Evolutionary conservation across 352 stramenopile species (phyloP).

Genomic region (Albugo laibachii): DNA sequence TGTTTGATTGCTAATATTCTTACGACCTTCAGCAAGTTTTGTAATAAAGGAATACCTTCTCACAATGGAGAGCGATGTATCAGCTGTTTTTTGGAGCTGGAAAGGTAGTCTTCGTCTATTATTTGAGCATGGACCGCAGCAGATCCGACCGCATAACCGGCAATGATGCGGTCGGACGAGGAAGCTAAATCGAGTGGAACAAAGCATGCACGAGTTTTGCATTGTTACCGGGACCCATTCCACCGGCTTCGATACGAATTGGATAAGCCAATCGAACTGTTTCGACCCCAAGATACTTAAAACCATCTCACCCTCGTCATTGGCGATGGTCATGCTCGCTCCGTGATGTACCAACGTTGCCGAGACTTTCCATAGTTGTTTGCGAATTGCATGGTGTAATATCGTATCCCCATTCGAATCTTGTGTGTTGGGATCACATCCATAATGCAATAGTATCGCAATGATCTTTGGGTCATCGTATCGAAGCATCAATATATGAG

Average conservation of each 20-base stretch:
- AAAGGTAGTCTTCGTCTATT: slow-evolving; percentile 59
- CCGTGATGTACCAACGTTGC: slow-evolving; percentile 39
- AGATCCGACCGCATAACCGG: slow-evolving; percentile 62
- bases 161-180: slow-evolving; percentile 64
- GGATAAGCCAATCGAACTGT: slow-evolving; percentile 55
- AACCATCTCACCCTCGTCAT: slow-evolving; percentile 50
- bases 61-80: no score
- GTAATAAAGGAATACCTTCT: no score
- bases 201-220: slow-evolving; percentile 57
- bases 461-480: slow-evolving; percentile 46
- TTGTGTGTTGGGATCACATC: slow-evolving; percentile 52
- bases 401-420: slow-evolving; percentile 52
- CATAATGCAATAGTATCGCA: slow-evolving; percentile 49
- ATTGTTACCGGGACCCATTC: slow-evolving; percentile 42
- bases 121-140: slow-evolving; percentile 55
- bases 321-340: slow-evolving; percentile 51
- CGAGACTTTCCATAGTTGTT: slow-evolving; percentile 58
- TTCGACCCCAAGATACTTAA: slow-evolving; percentile 45
- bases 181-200: slow-evolving; percentile 40
- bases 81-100: not conserved
- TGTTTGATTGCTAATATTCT: no score
- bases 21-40: no score
- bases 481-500: slow-evolving; percentile 49
- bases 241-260: slow-evolving; percentile 45
- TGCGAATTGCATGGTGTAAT: slow-evolving; percentile 56